Conservation (phyloP, 2,329 filamentous ascomycete species). For the Periconia digitata region DNA sequence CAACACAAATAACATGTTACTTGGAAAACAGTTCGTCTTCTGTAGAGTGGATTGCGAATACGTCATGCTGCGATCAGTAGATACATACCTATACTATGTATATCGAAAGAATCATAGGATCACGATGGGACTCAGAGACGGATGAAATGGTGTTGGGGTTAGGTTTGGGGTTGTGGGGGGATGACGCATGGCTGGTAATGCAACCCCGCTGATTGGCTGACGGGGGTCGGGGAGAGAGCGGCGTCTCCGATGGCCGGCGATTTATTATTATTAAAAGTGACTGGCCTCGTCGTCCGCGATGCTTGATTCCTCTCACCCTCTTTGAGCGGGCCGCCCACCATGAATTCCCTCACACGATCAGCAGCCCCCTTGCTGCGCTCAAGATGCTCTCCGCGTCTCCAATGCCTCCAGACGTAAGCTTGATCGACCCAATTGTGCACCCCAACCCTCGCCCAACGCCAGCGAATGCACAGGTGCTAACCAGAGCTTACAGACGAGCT, state of each 20-base stretch:
- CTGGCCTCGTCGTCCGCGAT: conserved; percentile 5
- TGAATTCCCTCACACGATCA: conserved; percentile 39
- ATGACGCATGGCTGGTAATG: not conserved
- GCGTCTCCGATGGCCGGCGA: conserved; percentile 15
- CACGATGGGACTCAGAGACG: too few species aligned
- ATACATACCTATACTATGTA: too few species aligned
- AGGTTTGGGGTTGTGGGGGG: not conserved
- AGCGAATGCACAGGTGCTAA: conserved; percentile 18
- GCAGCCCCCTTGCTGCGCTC: conserved; percentile 37
- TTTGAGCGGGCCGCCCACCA: conserved; percentile 23
- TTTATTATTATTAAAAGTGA: conserved; percentile 29
- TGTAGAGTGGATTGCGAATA: too few species aligned
- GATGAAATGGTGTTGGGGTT: not conserved
- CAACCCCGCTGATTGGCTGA: conserved; percentile 26
- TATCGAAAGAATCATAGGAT: too few species aligned
- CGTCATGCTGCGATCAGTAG: too few species aligned
- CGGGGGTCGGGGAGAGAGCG: conserved; percentile 18
- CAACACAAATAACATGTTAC: too few species aligned
- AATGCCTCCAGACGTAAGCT: conserved; percentile 37
- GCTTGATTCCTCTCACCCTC: not conserved
- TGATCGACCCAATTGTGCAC: conserved; percentile 1
- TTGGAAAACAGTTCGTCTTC: too few species aligned
- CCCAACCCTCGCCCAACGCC: not conserved
- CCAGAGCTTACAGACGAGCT: conserved; percentile 27
- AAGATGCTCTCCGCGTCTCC: conserved; percentile 29